Percentiles rank a stretch among this genome's conserved stretches.
These are phyloP conservation scores for Trichothecium sympodiale DNA, from an alignment of 2,329 filamentous ascomycete genomes.

Conservation along the genomic window DNA sequence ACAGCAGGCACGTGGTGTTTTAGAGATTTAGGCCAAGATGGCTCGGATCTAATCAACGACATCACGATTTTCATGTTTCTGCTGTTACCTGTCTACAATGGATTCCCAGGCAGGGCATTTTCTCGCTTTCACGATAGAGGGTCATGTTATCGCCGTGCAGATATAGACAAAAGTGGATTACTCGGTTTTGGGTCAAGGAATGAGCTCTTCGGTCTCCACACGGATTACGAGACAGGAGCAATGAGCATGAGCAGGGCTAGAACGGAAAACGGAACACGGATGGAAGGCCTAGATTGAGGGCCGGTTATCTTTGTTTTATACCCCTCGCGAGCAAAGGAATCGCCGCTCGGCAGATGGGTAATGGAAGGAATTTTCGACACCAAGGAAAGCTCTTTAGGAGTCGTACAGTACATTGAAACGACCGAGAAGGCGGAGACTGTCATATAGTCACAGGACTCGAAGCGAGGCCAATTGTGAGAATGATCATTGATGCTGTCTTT, in stretches of 20 bases:
- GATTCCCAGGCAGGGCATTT: constrained; percentile 25
- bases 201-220: constrained; percentile 22
- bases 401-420: not conserved
- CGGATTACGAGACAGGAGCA: constrained; percentile 19
- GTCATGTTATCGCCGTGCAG: constrained; percentile 33
- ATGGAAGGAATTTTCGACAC: constrained; percentile 10
- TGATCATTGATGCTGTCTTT: too few relatives aligned
- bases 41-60: constrained; percentile 20
- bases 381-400: constrained; percentile 5
- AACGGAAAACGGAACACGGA: constrained; percentile 2
- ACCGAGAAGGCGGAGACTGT: not conserved
- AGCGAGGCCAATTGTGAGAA: not conserved
- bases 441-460: not conserved
- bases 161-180: constrained; percentile 59
- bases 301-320: constrained; percentile 21
- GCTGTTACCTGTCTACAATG: constrained; percentile 18
- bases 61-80: constrained; percentile 26
- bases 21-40: constrained; percentile 17
- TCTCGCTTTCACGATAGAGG: constrained; percentile 30
- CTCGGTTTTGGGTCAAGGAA: constrained; percentile 42
- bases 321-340: constrained; percentile 9
- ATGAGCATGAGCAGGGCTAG: constrained; percentile 16
- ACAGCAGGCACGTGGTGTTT: constrained; percentile 24
- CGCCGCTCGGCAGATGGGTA: constrained; percentile 5
- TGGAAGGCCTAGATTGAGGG: constrained; percentile 8